Percentiles rank a stretch among this genome's conserved stretches.
These are phyloP conservation scores for Endothia cerciana DNA, from an alignment of 2,329 filamentous ascomycete genomes.

Conservation along the genomic window DNA sequence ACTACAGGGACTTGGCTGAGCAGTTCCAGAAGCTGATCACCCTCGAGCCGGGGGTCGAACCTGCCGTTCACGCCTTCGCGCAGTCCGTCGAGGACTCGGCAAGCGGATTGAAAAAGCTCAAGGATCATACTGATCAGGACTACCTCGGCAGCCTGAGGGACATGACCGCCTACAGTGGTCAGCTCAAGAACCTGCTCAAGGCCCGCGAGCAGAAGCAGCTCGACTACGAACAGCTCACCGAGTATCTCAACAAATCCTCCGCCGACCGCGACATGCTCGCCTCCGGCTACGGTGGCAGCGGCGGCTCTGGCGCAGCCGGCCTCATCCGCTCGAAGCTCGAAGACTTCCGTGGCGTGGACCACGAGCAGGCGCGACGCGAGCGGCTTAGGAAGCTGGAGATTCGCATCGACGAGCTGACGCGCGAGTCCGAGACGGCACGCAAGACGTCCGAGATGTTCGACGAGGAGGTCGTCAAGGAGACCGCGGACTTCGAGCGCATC, in stretches of 20 bases:
- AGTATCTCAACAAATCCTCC: slow-evolving; percentile 91
- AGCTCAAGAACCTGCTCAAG: slow-evolving; percentile 85
- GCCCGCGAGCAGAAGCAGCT: slow-evolving; percentile 96
- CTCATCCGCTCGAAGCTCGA: slow-evolving; percentile 95
- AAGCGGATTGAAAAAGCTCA: slow-evolving; percentile 75
- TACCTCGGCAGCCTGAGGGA: slow-evolving; percentile 91
- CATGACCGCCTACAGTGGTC: slow-evolving; percentile 92
- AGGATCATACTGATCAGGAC: slow-evolving; percentile 92
- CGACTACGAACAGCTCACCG: slow-evolving; percentile 93
- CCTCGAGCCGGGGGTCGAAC: slow-evolving; percentile 85
- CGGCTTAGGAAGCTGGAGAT: slow-evolving; percentile 88
- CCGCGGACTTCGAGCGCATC: slow-evolving; percentile 93
- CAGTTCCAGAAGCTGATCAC: slow-evolving; percentile 94
- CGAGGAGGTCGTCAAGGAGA: slow-evolving; percentile 92
- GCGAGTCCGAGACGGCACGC: slow-evolving; percentile 86
- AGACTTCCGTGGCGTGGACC: slow-evolving; percentile 94
- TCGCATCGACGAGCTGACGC: slow-evolving; percentile 87
- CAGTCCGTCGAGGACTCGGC: slow-evolving; percentile 84
- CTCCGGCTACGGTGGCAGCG: slow-evolving; percentile 55
- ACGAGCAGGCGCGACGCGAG: slow-evolving; percentile 88
- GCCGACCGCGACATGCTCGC: slow-evolving; percentile 80
- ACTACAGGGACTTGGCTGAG: slow-evolving; percentile 86
- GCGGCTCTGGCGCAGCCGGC: slow-evolving; percentile 67
- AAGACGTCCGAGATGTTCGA: slow-evolving; percentile 91
- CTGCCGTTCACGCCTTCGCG: slow-evolving; percentile 82